A percentile compares a stretch with the other conserved stretches of the same genome.
Evolutionary conservation across 306 rosid genomes (phyloP).

Genomic region (Chamaecrista fasciculata): DNA sequence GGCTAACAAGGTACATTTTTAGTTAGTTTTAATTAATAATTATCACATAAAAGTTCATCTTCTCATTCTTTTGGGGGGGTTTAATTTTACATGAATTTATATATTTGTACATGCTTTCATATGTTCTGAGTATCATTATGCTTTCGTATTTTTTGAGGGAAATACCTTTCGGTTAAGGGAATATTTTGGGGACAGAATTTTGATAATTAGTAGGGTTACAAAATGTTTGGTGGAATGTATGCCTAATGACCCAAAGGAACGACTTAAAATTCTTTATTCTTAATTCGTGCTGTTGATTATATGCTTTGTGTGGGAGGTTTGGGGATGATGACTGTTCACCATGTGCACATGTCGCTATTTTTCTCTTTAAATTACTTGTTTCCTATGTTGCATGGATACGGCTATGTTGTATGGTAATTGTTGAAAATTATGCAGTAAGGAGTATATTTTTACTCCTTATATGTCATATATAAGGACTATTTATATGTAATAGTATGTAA

Average conservation of each 20-base stretch:
- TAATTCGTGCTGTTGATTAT: too few species aligned
- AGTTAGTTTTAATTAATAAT: neutral
- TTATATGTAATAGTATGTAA: too few species aligned
- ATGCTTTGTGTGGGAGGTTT: too few species aligned
- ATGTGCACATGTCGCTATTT: too few species aligned
- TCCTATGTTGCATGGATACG: too few species aligned
- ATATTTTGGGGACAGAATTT: neutral
- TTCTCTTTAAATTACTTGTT: too few species aligned
- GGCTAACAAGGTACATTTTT: conserved; percentile 72
- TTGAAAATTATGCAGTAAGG: too few species aligned
- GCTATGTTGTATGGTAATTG: too few species aligned
- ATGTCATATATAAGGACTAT: too few species aligned
- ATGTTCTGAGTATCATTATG: neutral
- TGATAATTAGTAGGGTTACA: neutral
- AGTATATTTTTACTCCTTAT: too few species aligned
- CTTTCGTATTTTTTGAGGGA: neutral
- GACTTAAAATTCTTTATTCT: neutral
- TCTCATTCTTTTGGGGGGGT: conserved; percentile 1
- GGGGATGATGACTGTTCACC: too few species aligned
- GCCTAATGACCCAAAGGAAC: neutral
- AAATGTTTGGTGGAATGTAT: neutral
- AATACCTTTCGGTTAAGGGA: neutral
- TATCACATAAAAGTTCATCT: neutral
- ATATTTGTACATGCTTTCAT: neutral
- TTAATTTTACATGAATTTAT: neutral